These are phyloP conservation scores for Pyricularia sp. DNA, from an alignment of 2,329 filamentous ascomycete genomes.

Conservation along the genomic window DNA sequence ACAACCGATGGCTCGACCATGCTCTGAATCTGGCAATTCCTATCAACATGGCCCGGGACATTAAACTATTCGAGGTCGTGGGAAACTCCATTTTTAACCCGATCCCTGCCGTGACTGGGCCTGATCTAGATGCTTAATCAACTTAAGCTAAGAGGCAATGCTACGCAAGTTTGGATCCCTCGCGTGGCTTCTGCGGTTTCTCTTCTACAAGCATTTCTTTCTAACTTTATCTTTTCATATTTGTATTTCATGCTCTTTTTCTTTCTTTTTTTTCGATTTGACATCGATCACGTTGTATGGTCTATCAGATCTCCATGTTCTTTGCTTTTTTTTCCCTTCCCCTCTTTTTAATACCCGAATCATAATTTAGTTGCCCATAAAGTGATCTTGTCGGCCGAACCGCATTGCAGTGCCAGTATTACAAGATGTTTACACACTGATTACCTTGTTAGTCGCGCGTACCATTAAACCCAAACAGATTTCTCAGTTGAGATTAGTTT, in stretches of 20 bases:
- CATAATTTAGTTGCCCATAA: background rate
- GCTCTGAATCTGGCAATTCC: constrained; percentile 22
- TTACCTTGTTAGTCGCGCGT: background rate
- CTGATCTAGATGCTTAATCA: constrained; percentile 1
- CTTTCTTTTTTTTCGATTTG: background rate
- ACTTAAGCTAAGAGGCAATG: background rate
- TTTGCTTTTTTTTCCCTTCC: background rate
- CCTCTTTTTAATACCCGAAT: background rate
- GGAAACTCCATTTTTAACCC: background rate
- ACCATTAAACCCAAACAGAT: background rate
- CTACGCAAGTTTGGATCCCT: background rate
- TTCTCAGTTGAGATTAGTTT: background rate
- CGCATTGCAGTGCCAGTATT: background rate
- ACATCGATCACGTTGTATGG: background rate
- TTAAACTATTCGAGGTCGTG: constrained; percentile 6
- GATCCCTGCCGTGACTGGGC: background rate
- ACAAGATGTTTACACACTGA: background rate
- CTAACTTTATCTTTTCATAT: background rate
- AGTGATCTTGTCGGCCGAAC: background rate
- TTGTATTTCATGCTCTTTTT: background rate
- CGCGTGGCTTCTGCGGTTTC: background rate
- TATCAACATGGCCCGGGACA: constrained; percentile 18
- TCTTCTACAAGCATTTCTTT: background rate
- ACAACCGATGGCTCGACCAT: constrained; percentile 21
- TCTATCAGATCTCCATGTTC: background rate